phyloP scores from a whole-genome alignment of 495 filamentous ascomycete genomes.

The Corynascus novoguineensis region DNA sequence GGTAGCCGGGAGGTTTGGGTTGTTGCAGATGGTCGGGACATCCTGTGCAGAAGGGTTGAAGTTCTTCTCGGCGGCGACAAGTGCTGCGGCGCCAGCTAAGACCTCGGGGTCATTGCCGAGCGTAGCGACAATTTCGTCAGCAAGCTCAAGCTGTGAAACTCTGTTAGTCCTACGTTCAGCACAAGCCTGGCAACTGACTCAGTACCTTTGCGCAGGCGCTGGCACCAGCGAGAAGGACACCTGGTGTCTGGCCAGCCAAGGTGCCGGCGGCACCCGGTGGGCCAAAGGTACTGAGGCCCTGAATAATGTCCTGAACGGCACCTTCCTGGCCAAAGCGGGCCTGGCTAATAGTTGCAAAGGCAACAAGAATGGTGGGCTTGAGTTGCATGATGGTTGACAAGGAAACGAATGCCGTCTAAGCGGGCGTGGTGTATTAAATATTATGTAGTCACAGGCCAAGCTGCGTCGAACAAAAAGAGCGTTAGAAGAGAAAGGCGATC shows the following conservation, averaged over 20 bases:
- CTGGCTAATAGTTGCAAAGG: conserved; percentile 39
- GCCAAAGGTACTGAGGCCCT: conserved; percentile 43
- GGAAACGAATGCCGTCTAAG: conserved; percentile 19
- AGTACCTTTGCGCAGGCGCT: conserved; percentile 51
- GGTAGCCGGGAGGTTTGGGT: conserved; percentile 51
- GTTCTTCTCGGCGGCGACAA: conserved; percentile 63
- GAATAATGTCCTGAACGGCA: conserved; percentile 40
- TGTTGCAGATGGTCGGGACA: conserved; percentile 53
- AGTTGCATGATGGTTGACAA: conserved; percentile 18
- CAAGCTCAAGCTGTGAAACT: conserved; percentile 46
- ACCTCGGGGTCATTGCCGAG: conserved; percentile 49
- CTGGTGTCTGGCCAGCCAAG: conserved; percentile 46
- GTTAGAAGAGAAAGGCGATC: conserved; percentile 16
- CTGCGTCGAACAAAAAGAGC: conserved; percentile 9
- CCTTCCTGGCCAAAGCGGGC: conserved; percentile 55
- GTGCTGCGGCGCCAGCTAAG: conserved; percentile 52
- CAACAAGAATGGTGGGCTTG: conserved; percentile 20
- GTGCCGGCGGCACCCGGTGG: conserved; percentile 49
- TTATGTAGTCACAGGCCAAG: conserved; percentile 8
- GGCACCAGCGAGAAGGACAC: conserved; percentile 50
- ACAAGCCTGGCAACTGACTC: background rate
- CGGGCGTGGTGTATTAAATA: conserved; percentile 15
- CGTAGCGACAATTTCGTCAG: conserved; percentile 51
- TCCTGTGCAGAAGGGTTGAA: conserved; percentile 55
- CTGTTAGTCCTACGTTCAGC: background rate